phyloP scores from a whole-genome alignment of 2,329 filamentous ascomycete species.

The Ceratocystis colombiana region DNA sequence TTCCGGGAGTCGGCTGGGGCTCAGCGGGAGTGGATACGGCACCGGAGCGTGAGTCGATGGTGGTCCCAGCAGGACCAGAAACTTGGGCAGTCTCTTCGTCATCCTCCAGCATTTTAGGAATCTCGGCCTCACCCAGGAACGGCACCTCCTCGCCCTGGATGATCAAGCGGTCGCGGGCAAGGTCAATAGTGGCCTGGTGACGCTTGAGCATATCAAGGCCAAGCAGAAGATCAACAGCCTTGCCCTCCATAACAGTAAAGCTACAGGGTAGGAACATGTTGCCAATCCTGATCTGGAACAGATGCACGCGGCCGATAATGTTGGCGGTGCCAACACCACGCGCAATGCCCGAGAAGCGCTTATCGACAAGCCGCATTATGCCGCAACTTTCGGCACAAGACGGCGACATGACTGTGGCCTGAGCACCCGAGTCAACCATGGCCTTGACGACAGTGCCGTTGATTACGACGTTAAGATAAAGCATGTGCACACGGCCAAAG shows the following conservation, averaged over 20 bases:
- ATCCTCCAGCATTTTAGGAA: constrained; percentile 72
- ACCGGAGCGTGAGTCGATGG: constrained; percentile 74
- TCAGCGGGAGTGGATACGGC: constrained; percentile 43
- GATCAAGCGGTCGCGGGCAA: constrained; percentile 71
- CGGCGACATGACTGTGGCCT: constrained; percentile 98
- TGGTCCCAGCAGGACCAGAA: constrained; percentile 75
- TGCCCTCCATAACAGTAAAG: constrained; percentile 99
- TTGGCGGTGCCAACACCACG: constrained; percentile 88
- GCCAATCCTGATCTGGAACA: constrained; percentile 89
- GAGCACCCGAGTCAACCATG: constrained; percentile 91
- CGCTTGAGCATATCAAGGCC: constrained; percentile 95
- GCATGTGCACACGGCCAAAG: constrained; percentile 88
- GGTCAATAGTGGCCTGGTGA: constrained; percentile 85
- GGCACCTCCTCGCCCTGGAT: constrained; percentile 82
- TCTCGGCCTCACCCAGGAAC: constrained; percentile 86
- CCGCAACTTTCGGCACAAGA: constrained; percentile 81
- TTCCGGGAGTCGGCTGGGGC: constrained; percentile 28
- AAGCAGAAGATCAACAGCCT: constrained; percentile 84
- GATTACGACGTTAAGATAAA: constrained; percentile 92
- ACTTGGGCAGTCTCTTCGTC: constrained; percentile 68
- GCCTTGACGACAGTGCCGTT: constrained; percentile 89
- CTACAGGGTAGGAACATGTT: constrained; percentile 79
- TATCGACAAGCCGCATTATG: constrained; percentile 93
- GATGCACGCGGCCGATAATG: constrained; percentile 91
- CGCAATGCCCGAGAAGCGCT: constrained; percentile 81